Base-by-base conservation (phyloP, 192 early-diverging fungal species). In the Anaeromyces robustus region DNA sequence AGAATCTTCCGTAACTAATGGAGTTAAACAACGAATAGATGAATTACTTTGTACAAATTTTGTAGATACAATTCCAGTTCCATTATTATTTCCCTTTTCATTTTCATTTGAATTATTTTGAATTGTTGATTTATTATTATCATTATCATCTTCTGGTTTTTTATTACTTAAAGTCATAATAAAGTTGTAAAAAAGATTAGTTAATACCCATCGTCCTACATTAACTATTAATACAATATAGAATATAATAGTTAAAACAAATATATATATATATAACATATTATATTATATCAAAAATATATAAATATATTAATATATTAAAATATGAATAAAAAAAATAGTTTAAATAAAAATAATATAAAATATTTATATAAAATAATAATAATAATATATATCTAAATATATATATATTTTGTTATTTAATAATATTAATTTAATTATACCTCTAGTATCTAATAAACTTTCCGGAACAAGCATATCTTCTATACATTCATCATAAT, bases 121-220 rank as follows among this genome's bases (percentile, higher is more conserved):
- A 22, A 52, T 13, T 22, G 43, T 52, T 52, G 22, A 52, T 52
- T 68, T 68, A 26, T n/a, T n/a, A n/a, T 68, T 18, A 26, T n/a
- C 11, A 11, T 68, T 26, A 7, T 68, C 52, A n/a, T 9, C 11
- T 0, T 68, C 26, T n/a, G 52, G 18, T n/a, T 68, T 9, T 68
- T 68, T 68, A 68, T 52, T 52, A 22, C 19, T 68, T n/a, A 68
- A 22, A 28, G 52, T n/a, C 84, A 89, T 77, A 80, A 88, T 85
- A 86, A 92, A 88, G 77, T 90, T 79, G 29, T 89, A 81, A 85
- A 98, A 90, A 16, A 95, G 85, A 30, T 94, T 90, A 5, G 93
- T 89, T 39, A 95, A 84, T 1, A 97, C 92, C 89, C 96, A 94
- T 84, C 92, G 92, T 34, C 94, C 95, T 2, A 96, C 83, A 83